Conservation (phyloP, 2,329 filamentous ascomycete species). For the Trichophaea hybrida region DNA sequence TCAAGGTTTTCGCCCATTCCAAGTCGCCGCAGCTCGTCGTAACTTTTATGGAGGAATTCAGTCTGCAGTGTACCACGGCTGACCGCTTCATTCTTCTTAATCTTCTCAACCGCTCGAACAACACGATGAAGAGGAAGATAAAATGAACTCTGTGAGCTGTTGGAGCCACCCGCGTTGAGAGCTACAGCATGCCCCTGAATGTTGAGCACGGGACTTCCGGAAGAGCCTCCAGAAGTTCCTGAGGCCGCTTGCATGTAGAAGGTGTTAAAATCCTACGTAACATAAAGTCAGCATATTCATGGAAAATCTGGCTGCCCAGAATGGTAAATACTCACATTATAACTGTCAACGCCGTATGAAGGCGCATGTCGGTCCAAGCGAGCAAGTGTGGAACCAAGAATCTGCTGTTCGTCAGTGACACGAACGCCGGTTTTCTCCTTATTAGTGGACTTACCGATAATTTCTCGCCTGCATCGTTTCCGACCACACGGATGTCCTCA, state of each 20-base stretch:
- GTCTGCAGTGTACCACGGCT: conserved; percentile 27
- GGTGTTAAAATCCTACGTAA: conserved; percentile 25
- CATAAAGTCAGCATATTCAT: background rate
- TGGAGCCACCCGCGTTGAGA: conserved; percentile 27
- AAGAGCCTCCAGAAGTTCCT: conserved; percentile 27
- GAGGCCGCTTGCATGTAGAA: conserved; percentile 29
- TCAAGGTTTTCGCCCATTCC: conserved; percentile 26
- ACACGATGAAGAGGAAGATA: conserved; percentile 27
- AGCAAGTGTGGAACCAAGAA: conserved; percentile 27
- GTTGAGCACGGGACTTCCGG: conserved; percentile 27
- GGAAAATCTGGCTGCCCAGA: background rate
- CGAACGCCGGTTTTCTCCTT: no score
- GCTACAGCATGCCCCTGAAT: conserved; percentile 27
- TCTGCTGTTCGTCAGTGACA: background rate
- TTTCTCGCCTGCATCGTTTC: conserved; percentile 28
- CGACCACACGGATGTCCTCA: conserved; percentile 28
- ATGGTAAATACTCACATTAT: conserved; percentile 18
- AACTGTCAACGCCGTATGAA: conserved; percentile 27
- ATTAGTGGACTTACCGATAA: conserved; percentile 13
- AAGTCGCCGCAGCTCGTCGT: conserved; percentile 27
- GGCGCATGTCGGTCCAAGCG: conserved; percentile 27
- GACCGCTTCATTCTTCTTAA: conserved; percentile 24
- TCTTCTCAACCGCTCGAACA: conserved; percentile 27
- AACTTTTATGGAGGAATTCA: conserved; percentile 26
- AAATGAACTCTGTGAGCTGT: conserved; percentile 27